Evolutionary conservation across 371 early-diverging fungal genomes (phyloP), one percentile per base, ranked within the genome.

Genomic region (Homolaphlyctis polyrhiza): DNA sequence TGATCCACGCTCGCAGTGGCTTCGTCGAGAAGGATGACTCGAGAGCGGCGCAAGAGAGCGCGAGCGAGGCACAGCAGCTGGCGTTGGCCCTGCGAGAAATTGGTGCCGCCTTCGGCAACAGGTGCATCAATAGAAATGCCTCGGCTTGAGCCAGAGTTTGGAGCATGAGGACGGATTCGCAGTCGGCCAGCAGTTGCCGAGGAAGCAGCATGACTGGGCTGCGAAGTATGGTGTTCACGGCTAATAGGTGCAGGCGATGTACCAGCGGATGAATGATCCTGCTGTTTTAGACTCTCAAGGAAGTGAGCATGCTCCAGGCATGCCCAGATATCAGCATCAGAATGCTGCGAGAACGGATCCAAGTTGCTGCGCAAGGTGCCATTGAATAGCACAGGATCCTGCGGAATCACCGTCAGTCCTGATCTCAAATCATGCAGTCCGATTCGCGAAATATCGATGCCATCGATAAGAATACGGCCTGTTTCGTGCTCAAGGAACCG

Each of bases 361-460:
- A 79, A 51, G 60, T 80, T 80, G 25, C 67, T 71, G 18, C 77
- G 70, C 16, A 80, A 33, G 1, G 77, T 75, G 4, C 80, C 77
- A 16, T 62, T 43, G 51, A 66, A 72, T 43, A 80, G 58, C 4
- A 75, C 69, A 1, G 80, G 77, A 52, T 77, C 77, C 66, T 82
- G 84, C 11, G 82, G 82, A 58, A 88, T 83, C 57, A 88, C 85
- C 39, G 86, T 78, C 35, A 88, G 16, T 6, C 74, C 64, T 2
- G 74, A 71, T 1, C 88, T 69, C 30, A 88, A 68, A 48, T 83
- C 83, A 5, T 64, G 58, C 2, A 86, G 66, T 0, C 82, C 80
- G 28, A 88, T 60, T 16, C 70, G 62, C 14, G 67, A 61, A 30
- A 84, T 72, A 58, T 71, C 83, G 28, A 82, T 58, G 18, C 82